Conservation (phyloP, 768 basidiomycete genomes). For the Auricularia sp. region DNA sequence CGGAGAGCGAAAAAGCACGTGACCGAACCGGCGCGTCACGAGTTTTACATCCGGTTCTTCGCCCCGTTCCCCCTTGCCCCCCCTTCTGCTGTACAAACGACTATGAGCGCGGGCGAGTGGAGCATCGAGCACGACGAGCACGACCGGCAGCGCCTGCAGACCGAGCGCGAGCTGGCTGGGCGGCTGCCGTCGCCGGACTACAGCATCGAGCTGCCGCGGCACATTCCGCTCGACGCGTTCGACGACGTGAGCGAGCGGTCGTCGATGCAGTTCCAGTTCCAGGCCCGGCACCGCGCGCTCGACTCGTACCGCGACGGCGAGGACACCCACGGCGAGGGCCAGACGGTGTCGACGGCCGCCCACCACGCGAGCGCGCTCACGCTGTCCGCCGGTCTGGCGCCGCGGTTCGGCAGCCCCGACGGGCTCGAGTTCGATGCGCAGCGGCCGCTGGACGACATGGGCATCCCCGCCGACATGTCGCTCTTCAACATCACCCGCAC, state of each 20-base stretch:
- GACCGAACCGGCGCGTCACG: too few species aligned
- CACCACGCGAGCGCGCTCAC: slow-evolving; percentile 89
- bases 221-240: slow-evolving; percentile 1
- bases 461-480: slow-evolving; percentile 22
- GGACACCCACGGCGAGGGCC: slow-evolving; percentile 30
- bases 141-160: background rate
- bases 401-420: slow-evolving; percentile 40
- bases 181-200: background rate
- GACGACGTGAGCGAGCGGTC: background rate
- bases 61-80: background rate
- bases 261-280: background rate
- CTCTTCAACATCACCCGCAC: slow-evolving; percentile 47
- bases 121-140: background rate
- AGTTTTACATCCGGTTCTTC: background rate
- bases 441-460: slow-evolving; percentile 62
- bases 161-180: background rate
- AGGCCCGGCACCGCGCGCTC: background rate
- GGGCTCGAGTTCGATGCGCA: slow-evolving; percentile 84
- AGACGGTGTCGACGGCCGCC: slow-evolving; percentile 71
- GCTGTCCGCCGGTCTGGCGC: slow-evolving; percentile 68
- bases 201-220: slow-evolving; percentile 2
- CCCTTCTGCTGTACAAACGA: background rate
- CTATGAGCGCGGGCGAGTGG: background rate
- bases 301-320: slow-evolving; percentile 1
- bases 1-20: too few species aligned